phyloP scores from a whole-genome alignment of 257 asterid genomes.

The Cruciata laevipes region DNA sequence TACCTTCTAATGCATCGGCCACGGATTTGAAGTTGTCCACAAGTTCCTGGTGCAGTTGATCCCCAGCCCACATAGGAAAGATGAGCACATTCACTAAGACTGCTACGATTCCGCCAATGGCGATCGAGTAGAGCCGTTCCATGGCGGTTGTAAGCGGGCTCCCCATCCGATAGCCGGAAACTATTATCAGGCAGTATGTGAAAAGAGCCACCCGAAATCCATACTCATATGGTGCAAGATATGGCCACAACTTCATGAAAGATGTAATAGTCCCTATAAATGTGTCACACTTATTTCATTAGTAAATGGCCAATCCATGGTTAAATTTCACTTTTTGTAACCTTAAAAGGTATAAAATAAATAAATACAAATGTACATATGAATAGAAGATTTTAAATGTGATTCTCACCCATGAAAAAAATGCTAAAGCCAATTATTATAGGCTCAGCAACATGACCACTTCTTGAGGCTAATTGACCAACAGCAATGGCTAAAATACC shows the following conservation, averaged over 20 bases:
- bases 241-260: conserved; percentile 66
- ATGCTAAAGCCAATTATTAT: conserved; percentile 60
- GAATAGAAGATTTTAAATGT: neutral
- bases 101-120: conserved; percentile 61
- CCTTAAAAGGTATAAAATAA: too few species aligned
- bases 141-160: conserved; percentile 49
- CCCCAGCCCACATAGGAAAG: conserved; percentile 78
- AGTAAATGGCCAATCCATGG: too few species aligned
- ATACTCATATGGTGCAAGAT: conserved; percentile 53
- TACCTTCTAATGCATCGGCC: conserved; percentile 74
- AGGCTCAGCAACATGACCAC: conserved; percentile 53
- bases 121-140: conserved; percentile 66
- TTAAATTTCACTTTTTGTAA: neutral
- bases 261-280: conserved; percentile 49
- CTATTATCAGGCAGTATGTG: conserved; percentile 66
- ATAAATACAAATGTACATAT: neutral
- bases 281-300: neutral
- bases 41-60: conserved; percentile 58
- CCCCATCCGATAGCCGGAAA: conserved; percentile 72
- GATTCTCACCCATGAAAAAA: conserved; percentile 47
- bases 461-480: conserved; percentile 44
- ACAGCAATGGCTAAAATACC: conserved; percentile 43
- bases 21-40: conserved; percentile 43
- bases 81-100: conserved; percentile 47
- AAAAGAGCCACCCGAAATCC: conserved; percentile 62